Evolutionary conservation across 805 yeast species (phyloP), one percentile per base, ranked within the genome.

Genomic region (Kurtzmaniella cleridarum): DNA sequence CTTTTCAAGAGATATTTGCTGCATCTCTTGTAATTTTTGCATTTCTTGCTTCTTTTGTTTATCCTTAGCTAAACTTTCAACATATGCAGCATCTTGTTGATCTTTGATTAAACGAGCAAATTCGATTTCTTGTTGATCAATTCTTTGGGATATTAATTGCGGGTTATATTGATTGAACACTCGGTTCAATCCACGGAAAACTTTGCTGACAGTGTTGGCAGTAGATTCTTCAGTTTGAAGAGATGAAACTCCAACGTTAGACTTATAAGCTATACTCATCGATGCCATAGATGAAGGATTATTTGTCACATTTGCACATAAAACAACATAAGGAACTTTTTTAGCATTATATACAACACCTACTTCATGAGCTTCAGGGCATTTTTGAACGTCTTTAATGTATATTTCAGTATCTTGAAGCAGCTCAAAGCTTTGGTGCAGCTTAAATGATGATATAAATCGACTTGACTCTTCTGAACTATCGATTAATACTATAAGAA

Each of bases 1-100:
- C 10, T 34, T 32, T 8, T 20, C 7, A 20, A 20, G 5, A 8
- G 24, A 5, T 9, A 31, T 32, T 27, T 40, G 39, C 3, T 34
- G 32, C 29, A 10, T 33, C 33, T 23, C 35, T 20, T 40, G 33
- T 36, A 40, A 46, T 15, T 41, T 13, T 24, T 57, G 59, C 45
- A 69, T 74, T 43, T 73, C 64, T 30, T 67, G 59, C 50, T 74
- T 75, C 50, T 81, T 79, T 31, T 68, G 47, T 46, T 64, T 69
- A 57, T 85, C 93, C 34, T 64, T 67, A 27, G 71, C 60, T 17
- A 69, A 51, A 9, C 72, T 66, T 43, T 64, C 60, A 33, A 51
- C 44, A 45, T 66, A 69, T 3, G 73, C 73, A 36, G 60, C 63
- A 44, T 69, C 73, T 43, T 69, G 74, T 41, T 62, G 63, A 40